Conservation (phyloP, 306 rosid genomes). For the Biancaea sappan region DNA sequence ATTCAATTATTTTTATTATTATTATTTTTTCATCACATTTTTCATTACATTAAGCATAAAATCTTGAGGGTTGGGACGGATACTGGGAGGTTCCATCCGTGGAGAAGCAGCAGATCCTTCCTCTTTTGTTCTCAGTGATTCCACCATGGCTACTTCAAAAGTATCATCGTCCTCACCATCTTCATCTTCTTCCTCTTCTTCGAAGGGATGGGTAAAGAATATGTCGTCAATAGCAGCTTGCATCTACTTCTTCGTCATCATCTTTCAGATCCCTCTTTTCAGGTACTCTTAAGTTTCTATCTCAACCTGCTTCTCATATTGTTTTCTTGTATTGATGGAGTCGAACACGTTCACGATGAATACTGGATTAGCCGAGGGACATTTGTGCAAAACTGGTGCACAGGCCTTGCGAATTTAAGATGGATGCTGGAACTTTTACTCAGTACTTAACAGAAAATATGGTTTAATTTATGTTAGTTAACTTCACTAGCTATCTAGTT, state of each 20-base stretch:
- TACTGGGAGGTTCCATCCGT: neutral
- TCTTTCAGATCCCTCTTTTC: slow-evolving; percentile 95
- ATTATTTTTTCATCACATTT: too few relatives aligned
- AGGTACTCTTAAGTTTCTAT: slow-evolving; percentile 45
- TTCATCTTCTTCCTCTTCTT: slow-evolving; percentile 43
- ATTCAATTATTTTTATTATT: too few relatives aligned
- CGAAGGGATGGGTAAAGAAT: slow-evolving; percentile 57
- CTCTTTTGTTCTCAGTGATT: slow-evolving; percentile 11
- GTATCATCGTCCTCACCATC: slow-evolving; percentile 31
- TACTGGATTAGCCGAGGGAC: neutral
- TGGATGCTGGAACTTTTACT: neutral
- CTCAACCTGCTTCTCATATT: neutral
- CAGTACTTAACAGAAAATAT: neutral
- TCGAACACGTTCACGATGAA: neutral
- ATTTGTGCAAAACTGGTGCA: neutral
- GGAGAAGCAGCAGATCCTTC: slow-evolving; percentile 32
- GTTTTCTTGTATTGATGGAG: neutral
- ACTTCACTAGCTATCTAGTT: neutral
- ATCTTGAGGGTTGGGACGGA: neutral
- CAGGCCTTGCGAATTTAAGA: neutral
- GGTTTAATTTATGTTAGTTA: neutral
- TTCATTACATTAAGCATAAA: neutral
- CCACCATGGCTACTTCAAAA: slow-evolving; percentile 53
- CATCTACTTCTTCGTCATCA: slow-evolving; percentile 72
- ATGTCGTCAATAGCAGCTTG: slow-evolving; percentile 58